Evolutionary conservation across 805 yeast genomes (phyloP).

Genomic region (Huiozyma naganishii): DNA sequence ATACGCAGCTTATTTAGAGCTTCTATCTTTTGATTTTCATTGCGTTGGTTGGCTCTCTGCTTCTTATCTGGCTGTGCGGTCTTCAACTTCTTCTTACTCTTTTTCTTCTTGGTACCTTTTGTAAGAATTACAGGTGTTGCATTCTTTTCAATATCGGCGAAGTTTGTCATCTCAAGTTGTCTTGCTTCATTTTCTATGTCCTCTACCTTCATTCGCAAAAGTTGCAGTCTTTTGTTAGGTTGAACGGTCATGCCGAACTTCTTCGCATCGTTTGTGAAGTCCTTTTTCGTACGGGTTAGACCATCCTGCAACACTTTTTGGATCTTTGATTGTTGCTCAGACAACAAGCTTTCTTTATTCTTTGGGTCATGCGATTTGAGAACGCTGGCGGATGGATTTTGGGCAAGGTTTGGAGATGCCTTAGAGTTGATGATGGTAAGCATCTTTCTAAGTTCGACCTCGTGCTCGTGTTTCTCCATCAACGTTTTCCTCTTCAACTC

Average conservation of each 20-base stretch:
- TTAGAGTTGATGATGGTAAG: conserved; percentile 49
- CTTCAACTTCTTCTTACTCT: conserved; percentile 3
- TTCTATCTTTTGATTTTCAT: conserved; percentile 41
- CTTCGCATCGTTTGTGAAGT: conserved; percentile 31
- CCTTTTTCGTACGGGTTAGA: conserved; percentile 31
- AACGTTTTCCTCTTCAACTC: conserved; percentile 51
- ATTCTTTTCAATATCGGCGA: conserved; percentile 37
- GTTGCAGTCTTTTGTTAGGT: conserved; percentile 66
- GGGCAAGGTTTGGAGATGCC: conserved; percentile 10
- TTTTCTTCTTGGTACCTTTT: conserved; percentile 1
- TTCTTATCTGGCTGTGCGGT: conserved; percentile 22
- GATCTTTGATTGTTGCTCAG: conserved; percentile 17
- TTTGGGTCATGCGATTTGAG: not conserved
- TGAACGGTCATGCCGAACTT: conserved; percentile 39
- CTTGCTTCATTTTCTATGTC: conserved; percentile 75
- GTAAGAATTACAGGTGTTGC: conserved; percentile 10
- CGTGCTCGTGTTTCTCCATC: conserved; percentile 63
- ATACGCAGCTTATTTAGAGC: conserved; percentile 46
- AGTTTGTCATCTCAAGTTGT: conserved; percentile 77
- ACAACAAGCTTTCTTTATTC: conserved; percentile 15
- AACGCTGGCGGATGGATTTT: not conserved
- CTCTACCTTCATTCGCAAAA: conserved; percentile 74
- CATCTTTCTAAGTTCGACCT: conserved; percentile 66
- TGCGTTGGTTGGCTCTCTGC: conserved; percentile 13
- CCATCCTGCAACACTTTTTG: conserved; percentile 26